Evolutionary conservation across 2,329 filamentous ascomycete species (phyloP).

Genomic region (Diaporthe sp.): DNA sequence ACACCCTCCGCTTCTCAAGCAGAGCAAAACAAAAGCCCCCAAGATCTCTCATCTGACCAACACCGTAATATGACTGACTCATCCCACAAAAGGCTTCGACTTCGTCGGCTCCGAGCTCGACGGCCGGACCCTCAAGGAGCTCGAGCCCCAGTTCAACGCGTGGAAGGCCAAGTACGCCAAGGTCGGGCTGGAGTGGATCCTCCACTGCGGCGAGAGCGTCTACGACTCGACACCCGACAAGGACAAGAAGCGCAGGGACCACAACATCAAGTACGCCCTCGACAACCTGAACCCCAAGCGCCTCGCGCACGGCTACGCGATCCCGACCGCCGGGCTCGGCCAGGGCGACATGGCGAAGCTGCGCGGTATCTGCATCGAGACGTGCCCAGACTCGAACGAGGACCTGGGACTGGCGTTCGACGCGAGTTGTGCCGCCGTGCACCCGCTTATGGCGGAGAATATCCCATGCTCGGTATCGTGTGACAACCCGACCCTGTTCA

Average conservation of each 20-base stretch:
- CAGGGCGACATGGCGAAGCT: background rate
- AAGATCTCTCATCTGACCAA: background rate
- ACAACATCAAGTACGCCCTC: background rate
- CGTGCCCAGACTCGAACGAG: constrained; percentile 4
- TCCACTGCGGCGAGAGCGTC: constrained; percentile 64
- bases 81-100: constrained; percentile 70
- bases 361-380: background rate
- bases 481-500: constrained; percentile 3
- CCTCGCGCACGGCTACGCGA: background rate
- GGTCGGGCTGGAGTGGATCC: constrained; percentile 70
- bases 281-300: background rate
- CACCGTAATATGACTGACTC: background rate
- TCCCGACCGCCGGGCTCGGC: background rate
- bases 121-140: constrained; percentile 69
- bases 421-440: background rate
- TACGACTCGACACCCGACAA: too few species aligned
- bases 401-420: background rate
- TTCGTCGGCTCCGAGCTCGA: constrained; percentile 77
- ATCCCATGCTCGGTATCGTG: constrained; percentile 2
- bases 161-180: constrained; percentile 66
- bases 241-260: too few species aligned
- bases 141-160: constrained; percentile 65
- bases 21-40: background rate
- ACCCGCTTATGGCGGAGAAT: background rate
- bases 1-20: background rate